A percentile compares a stretch with the other conserved stretches of the same genome.
Conservation (phyloP, 345 rosid species). For the Populus deltoides region DNA sequence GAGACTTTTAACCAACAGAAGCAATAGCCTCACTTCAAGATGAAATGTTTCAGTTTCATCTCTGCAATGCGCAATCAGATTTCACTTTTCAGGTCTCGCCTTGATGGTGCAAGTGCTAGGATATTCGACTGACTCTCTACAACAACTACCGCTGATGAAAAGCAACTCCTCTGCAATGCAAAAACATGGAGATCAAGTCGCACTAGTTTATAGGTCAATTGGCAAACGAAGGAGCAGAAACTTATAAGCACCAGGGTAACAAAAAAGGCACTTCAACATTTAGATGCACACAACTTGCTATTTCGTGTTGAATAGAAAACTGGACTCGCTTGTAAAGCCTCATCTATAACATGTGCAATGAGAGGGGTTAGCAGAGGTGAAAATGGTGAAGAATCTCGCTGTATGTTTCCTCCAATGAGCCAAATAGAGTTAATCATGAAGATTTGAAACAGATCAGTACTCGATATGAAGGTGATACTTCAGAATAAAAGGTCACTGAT, state of each 20-base stretch:
- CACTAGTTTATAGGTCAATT: background rate
- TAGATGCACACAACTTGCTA: background rate
- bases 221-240: background rate
- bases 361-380: background rate
- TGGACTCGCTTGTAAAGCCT: background rate
- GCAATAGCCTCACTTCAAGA: too few species aligned
- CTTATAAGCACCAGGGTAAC: background rate
- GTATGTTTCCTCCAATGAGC: background rate
- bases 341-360: background rate
- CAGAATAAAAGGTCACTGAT: background rate
- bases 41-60: background rate
- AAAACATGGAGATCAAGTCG: background rate
- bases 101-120: background rate
- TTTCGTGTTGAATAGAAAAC: background rate
- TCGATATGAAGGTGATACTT: background rate
- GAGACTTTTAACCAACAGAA: too few species aligned
- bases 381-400: background rate
- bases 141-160: conserved; percentile 5
- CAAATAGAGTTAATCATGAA: background rate
- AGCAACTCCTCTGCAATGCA: background rate
- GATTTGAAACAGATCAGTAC: background rate
- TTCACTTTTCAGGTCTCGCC: conserved; percentile 5
- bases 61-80: background rate
- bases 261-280: background rate
- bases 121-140: background rate